Base-by-base conservation (phyloP, 805 yeast species). In the Teunomyces cretensis region DNA sequence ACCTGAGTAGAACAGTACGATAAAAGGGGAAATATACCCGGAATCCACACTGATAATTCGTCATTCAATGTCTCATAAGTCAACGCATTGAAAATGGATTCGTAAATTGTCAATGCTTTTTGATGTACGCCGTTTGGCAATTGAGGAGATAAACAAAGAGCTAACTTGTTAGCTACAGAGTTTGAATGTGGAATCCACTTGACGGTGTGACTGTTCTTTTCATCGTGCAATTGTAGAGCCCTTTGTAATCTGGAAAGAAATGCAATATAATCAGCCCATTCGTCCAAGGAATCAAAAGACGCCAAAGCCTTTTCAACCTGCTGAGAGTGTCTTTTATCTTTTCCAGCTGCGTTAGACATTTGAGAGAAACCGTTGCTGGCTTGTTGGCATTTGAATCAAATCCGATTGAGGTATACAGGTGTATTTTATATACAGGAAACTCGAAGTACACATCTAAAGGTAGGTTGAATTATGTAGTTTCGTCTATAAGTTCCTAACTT, bases 211-310 rank as follows among this genome's bases (percentile, higher is more conserved):
- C 13, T 44, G 37, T 13, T 32, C 31, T 39, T 49, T 46, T 57
- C 66, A 45, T 57, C 64, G 1, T 52, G 55, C 31, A 67, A 54
- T 46, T 58, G 69, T 33, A 91, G 64, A 0, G 95, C 83, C 60
- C 89, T 88, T 47, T 83, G 81, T 5, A 95, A 75, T 48, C 86
- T 81, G 2, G 92, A 83, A 37, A 95, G 71, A 61, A 88, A 91
- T 16, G 97, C 85, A 45, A 94, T 94, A 62, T 92, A 90, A 61
- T 94, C 99, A 11, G 99, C 98, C 99, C 99, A 94, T 69, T 94
- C 99, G 27, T 83, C 86, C 1, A 90, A 85, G 1, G 86, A 68
- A 42, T 88, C 96, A 68, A 92, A 92, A 14, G 80, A 73, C 6
- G 78, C 75, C 16, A 94, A 70, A 0, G 94, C 88, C 52, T 83